Conservation (phyloP, 345 rosid species). For the Citrus medica region DNA sequence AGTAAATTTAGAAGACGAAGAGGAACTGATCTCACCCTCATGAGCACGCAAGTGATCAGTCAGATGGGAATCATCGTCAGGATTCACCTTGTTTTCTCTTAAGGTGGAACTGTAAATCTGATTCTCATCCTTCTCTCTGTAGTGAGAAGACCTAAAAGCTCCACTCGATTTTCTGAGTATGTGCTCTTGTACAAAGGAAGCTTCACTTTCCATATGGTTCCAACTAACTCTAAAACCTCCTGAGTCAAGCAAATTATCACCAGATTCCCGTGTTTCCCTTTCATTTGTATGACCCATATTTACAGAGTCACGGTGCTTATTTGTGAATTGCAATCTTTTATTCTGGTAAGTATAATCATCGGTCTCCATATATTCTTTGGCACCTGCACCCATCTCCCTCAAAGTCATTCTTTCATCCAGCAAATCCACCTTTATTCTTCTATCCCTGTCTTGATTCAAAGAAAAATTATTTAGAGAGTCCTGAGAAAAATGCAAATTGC, state of each 20-base stretch:
- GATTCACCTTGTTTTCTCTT: conserved; percentile 17
- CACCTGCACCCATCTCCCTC: conserved; percentile 16
- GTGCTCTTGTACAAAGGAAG: conserved; percentile 36
- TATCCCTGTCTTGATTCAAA: conserved; percentile 22
- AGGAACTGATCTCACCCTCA: conserved; percentile 22
- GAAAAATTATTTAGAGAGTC: conserved; percentile 20
- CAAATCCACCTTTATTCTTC: conserved; percentile 15
- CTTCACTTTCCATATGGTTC: conserved; percentile 29
- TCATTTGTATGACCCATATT: conserved; percentile 23
- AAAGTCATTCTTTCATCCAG: conserved; percentile 15
- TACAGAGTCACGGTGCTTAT: conserved; percentile 20
- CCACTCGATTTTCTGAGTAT: conserved; percentile 28
- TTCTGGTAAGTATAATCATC: conserved; percentile 25
- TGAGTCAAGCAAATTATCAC: conserved; percentile 36
- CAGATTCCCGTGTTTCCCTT: conserved; percentile 23
- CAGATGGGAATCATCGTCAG: conserved; percentile 20
- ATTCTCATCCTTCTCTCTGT: conserved; percentile 23
- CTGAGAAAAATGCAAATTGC: conserved; percentile 12
- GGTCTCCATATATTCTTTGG: conserved; percentile 24
- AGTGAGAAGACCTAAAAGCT: conserved; percentile 30
- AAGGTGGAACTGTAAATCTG: conserved; percentile 23
- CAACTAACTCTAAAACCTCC: conserved; percentile 32
- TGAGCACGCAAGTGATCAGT: conserved; percentile 11
- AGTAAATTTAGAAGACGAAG: conserved; percentile 37
- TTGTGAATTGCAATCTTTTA: conserved; percentile 26